Percentiles rank a stretch among this genome's conserved stretches.
These are phyloP conservation scores for Alternaria gaisen DNA, from an alignment of 2,329 filamentous ascomycete genomes.

Conservation along the genomic window DNA sequence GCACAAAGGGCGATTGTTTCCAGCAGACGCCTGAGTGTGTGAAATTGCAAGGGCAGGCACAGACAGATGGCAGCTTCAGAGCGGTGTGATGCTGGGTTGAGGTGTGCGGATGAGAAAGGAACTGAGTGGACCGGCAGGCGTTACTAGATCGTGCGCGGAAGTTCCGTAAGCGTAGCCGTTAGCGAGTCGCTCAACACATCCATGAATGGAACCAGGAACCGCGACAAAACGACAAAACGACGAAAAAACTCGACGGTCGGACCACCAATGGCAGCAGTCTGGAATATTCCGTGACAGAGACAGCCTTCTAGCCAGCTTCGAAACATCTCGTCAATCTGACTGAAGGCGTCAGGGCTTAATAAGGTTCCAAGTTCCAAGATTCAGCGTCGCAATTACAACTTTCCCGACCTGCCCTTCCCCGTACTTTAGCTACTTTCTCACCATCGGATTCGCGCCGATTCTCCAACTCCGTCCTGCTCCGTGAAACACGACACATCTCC, in stretches of 20 bases:
- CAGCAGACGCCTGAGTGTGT: conserved; percentile 17
- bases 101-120: conserved; percentile 24
- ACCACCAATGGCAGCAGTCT: not conserved
- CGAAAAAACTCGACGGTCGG: not conserved
- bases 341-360: not conserved
- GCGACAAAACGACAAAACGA: conserved; percentile 1
- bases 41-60: conserved; percentile 26
- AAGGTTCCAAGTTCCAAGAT: not conserved
- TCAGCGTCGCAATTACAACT: conserved; percentile 5
- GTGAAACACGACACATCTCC: conserved; percentile 15
- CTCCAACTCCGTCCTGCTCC: not conserved
- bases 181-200: conserved; percentile 17
- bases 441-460: not conserved
- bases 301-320: not conserved
- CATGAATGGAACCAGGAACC: conserved; percentile 1
- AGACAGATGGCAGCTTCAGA: conserved; percentile 18
- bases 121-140: conserved; percentile 18
- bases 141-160: conserved; percentile 18
- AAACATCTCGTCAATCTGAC: not conserved
- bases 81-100: conserved; percentile 29
- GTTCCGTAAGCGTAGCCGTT: conserved; percentile 20
- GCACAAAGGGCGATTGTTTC: conserved; percentile 18
- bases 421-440: not conserved
- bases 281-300: not conserved
- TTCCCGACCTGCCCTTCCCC: not conserved